Conservation (phyloP, 108 stramenopile species). For the Seminavis robusta region DNA sequence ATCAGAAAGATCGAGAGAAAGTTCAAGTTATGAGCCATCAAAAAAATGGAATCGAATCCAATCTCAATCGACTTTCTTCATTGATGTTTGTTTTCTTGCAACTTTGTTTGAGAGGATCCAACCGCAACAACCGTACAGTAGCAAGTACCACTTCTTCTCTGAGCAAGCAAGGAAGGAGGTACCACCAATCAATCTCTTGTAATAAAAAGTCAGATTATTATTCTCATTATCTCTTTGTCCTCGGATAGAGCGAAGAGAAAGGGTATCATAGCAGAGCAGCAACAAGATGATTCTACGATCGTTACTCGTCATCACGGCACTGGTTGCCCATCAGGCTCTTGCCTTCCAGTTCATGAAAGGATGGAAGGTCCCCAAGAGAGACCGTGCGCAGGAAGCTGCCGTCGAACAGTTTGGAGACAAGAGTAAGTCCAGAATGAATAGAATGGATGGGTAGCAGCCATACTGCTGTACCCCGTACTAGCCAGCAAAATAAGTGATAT, state of each 20-base stretch:
- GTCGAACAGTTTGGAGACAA: conserved; percentile 74
- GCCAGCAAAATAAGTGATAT: no score
- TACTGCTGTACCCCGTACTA: not conserved
- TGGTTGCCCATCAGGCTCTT: no score
- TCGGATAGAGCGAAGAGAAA: not conserved
- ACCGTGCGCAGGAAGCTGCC: conserved; percentile 45
- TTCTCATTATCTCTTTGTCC: not conserved
- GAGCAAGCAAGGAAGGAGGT: not conserved
- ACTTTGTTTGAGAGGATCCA: no score
- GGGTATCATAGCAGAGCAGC: not conserved
- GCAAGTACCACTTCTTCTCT: not conserved
- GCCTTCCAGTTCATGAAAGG: conserved; percentile 21
- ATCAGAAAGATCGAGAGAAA: no score
- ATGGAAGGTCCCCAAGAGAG: conserved; percentile 35
- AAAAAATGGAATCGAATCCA: no score
- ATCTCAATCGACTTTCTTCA: no score
- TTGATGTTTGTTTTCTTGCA: no score
- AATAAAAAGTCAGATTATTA: not conserved
- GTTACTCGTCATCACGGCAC: no score
- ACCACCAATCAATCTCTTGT: not conserved
- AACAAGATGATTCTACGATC: no score
- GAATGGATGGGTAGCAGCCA: not conserved
- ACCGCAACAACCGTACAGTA: no score
- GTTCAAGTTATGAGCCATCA: no score
- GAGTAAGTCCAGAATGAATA: conserved; percentile 51